These are phyloP conservation scores for Neonectria faginata DNA, from an alignment of 2,329 filamentous ascomycete genomes.

Conservation along the genomic window DNA sequence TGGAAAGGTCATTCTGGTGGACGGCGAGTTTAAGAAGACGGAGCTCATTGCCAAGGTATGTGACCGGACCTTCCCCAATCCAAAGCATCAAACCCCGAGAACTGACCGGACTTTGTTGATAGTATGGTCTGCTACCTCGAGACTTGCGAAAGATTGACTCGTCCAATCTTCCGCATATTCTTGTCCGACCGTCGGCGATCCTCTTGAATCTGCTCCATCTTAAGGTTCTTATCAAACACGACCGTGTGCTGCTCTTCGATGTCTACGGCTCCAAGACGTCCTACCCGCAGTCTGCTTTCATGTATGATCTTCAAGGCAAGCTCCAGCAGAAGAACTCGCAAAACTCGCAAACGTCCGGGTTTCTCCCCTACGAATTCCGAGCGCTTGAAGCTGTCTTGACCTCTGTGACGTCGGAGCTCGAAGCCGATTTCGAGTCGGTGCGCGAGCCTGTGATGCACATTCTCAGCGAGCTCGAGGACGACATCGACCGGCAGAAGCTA, in stretches of 20 bases:
- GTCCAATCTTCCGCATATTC: conserved; percentile 92
- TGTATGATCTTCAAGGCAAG: conserved; percentile 96
- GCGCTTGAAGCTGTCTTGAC: conserved; percentile 95
- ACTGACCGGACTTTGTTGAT: conserved; percentile 27
- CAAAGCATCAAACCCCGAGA: not conserved
- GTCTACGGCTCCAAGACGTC: conserved; percentile 95
- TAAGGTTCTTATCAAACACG: conserved; percentile 93
- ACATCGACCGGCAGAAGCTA: conserved; percentile 95
- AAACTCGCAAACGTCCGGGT: conserved; percentile 64
- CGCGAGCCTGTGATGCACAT: conserved; percentile 92
- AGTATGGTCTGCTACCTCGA: conserved; percentile 93
- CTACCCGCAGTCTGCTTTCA: conserved; percentile 95
- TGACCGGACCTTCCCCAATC: not conserved
- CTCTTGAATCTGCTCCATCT: conserved; percentile 97
- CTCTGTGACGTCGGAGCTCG: conserved; percentile 89
- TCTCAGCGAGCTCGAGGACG: conserved; percentile 90
- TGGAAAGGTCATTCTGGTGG: conserved; percentile 91
- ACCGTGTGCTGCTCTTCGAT: conserved; percentile 94
- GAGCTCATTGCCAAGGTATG: conserved; percentile 92
- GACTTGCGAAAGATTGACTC: conserved; percentile 98
- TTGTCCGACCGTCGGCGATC: conserved; percentile 92
- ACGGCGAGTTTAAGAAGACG: conserved; percentile 97
- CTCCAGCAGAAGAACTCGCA: conserved; percentile 79
- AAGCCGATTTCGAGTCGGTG: conserved; percentile 94
- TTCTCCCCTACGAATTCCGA: conserved; percentile 93